These are phyloP conservation scores for Nemania sp. DNA, from an alignment of 2,329 filamentous ascomycete species.

Conservation along the genomic window DNA sequence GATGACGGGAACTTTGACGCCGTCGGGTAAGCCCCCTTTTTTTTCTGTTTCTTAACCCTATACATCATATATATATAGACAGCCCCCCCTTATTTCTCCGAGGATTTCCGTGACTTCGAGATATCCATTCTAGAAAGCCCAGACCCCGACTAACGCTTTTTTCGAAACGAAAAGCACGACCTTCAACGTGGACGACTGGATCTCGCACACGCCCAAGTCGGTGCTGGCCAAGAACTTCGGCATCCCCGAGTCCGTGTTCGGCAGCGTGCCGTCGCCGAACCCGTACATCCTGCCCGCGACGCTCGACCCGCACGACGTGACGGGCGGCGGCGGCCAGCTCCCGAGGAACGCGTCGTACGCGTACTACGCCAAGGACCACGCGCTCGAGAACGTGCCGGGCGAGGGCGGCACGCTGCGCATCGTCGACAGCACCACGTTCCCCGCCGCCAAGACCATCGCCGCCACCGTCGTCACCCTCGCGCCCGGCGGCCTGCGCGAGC, in stretches of 20 bases:
- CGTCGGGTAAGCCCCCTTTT: slow-evolving; percentile 49
- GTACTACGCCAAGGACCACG: slow-evolving; percentile 61
- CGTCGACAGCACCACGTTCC: slow-evolving; percentile 70
- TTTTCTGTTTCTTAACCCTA: no score
- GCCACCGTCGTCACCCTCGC: slow-evolving; percentile 67
- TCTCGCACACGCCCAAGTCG: slow-evolving; percentile 65
- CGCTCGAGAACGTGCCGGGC: slow-evolving; percentile 61
- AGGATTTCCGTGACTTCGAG: no score
- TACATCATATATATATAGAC: no score
- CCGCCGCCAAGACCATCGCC: slow-evolving; percentile 67
- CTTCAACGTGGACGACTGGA: slow-evolving; percentile 74
- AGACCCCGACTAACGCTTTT: no score
- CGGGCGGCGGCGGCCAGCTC: slow-evolving; percentile 51
- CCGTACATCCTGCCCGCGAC: slow-evolving; percentile 67
- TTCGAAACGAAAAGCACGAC: slow-evolving; percentile 55
- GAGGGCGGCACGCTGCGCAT: slow-evolving; percentile 65
- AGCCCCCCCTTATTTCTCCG: no score
- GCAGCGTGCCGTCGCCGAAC: slow-evolving; percentile 58
- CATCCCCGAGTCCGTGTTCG: slow-evolving; percentile 62
- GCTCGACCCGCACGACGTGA: slow-evolving; percentile 52
- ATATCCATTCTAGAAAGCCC: no score
- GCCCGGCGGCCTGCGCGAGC: slow-evolving; percentile 65
- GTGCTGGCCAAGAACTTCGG: slow-evolving; percentile 73
- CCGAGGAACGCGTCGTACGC: slow-evolving; percentile 65
- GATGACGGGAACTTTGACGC: slow-evolving; percentile 70